Evolutionary conservation across 2,329 filamentous ascomycete genomes (phyloP).

Genomic region (Monosporascus sp.): DNA sequence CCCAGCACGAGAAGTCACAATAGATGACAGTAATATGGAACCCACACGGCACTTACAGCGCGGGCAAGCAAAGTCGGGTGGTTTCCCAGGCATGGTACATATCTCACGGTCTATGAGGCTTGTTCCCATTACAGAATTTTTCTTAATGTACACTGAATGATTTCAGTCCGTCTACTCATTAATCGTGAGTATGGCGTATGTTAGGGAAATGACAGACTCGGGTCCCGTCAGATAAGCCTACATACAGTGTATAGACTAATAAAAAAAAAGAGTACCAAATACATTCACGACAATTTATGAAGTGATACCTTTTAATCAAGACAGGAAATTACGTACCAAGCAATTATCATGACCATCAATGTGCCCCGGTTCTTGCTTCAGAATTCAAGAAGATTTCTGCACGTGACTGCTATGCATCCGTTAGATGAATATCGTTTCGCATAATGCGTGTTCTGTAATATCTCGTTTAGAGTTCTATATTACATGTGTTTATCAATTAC

Average conservation of each 20-base stretch:
- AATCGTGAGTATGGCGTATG: slow-evolving; percentile 16
- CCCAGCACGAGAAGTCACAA: slow-evolving; percentile 83
- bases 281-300: too few relatives aligned
- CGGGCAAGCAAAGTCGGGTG: neutral
- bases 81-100: slow-evolving; percentile 22
- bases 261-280: slow-evolving; percentile 21
- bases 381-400: too few relatives aligned
- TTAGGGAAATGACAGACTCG: slow-evolving; percentile 22
- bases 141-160: slow-evolving; percentile 31
- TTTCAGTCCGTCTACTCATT: slow-evolving; percentile 20
- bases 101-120: slow-evolving; percentile 23
- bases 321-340: too few relatives aligned
- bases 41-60: neutral
- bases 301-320: too few relatives aligned
- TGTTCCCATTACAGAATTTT: slow-evolving; percentile 24
- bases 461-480: too few relatives aligned
- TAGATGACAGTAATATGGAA: slow-evolving; percentile 35
- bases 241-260: slow-evolving; percentile 26
- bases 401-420: too few relatives aligned
- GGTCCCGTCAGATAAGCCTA: slow-evolving; percentile 25
- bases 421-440: too few relatives aligned
- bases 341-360: too few relatives aligned
- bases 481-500: too few relatives aligned
- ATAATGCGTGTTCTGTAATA: too few relatives aligned
- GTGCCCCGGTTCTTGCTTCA: too few relatives aligned